Evolutionary conservation across 805 yeast genomes (phyloP), one percentile per base, ranked within the genome.

Genomic region (Wickerhamiella hasegawae): DNA sequence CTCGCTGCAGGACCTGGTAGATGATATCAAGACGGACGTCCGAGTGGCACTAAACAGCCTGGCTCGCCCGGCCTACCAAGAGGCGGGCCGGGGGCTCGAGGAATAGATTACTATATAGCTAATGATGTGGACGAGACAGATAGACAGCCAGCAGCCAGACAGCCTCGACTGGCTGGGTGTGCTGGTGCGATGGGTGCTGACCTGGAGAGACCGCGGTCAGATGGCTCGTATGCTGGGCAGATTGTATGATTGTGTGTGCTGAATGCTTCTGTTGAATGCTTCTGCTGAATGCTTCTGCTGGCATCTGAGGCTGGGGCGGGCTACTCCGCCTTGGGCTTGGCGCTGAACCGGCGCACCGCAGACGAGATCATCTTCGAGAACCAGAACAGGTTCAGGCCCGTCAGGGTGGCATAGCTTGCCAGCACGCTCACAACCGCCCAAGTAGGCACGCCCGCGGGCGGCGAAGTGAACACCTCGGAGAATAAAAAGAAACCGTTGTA

Each of bases 21-120:
- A 68, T 26, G 97, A 87, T 54, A 90, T 90, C 28, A 67, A 80
- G 38, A 60, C 66, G 17, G 99, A 90, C 53, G 82, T 84, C 23
- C 58, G 65, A 34, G 72, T 76, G 12, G 87, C 95, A 0, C 40
- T 59, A 25, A 59, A 62, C 22, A 62, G 68, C 10, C 59, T 81
- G 22, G 48, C 47, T 4, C 53, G 59, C 14, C 62, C 62, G 2
- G 67, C 47, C 16, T 72, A 72, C 44, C 22, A 33, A n/a, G 40
- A 41, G 35, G 60, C 48, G 38, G n/a, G n/a, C n/a, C n/a, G n/a
- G n/a, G n/a, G n/a, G n/a, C n/a, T n/a, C n/a, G n/a, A n/a, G n/a
- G n/a, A n/a, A n/a, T n/a, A n/a, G n/a, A n/a, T n/a, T n/a, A n/a
- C n/a, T n/a, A n/a, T n/a, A n/a, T n/a, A n/a, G n/a, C n/a, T n/a